phyloP scores from a whole-genome alignment of 495 filamentous ascomycete species.

The Penicillium subrubescens region DNA sequence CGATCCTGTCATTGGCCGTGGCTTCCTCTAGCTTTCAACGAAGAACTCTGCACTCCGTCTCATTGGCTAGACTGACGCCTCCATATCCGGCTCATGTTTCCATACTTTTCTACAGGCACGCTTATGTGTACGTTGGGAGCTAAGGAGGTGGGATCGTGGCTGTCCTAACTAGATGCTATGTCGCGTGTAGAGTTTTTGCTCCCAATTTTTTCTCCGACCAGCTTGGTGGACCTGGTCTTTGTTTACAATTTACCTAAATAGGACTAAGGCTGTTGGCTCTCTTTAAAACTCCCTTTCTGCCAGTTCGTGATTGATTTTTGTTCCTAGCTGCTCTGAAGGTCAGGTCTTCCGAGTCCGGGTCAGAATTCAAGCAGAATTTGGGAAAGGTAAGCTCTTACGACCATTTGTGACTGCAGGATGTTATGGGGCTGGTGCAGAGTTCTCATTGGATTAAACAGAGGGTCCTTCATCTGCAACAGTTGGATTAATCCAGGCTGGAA shows the following conservation, averaged over 20 bases:
- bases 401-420: neutral
- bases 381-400: neutral
- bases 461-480: neutral
- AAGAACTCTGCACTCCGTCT: neutral
- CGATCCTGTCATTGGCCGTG: neutral
- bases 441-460: neutral
- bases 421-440: neutral
- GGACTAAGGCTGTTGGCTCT: neutral
- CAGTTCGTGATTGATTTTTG: neutral
- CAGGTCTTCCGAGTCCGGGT: neutral
- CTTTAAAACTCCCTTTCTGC: neutral
- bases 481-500: neutral
- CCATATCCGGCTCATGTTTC: neutral
- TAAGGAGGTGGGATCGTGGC: neutral
- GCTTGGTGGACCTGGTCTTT: neutral
- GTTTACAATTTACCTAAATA: conserved; percentile 1
- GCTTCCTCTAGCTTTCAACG: neutral
- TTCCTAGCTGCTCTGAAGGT: neutral
- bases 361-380: neutral
- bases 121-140: neutral
- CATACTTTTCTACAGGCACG: neutral
- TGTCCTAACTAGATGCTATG: neutral
- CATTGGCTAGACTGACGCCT: neutral
- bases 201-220: neutral
- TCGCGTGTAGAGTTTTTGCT: neutral